Percentiles rank a stretch among this genome's conserved stretches.
Evolutionary conservation across 2,329 filamentous ascomycete species (phyloP).

Genomic region (Rhexocercosporidium sp.): DNA sequence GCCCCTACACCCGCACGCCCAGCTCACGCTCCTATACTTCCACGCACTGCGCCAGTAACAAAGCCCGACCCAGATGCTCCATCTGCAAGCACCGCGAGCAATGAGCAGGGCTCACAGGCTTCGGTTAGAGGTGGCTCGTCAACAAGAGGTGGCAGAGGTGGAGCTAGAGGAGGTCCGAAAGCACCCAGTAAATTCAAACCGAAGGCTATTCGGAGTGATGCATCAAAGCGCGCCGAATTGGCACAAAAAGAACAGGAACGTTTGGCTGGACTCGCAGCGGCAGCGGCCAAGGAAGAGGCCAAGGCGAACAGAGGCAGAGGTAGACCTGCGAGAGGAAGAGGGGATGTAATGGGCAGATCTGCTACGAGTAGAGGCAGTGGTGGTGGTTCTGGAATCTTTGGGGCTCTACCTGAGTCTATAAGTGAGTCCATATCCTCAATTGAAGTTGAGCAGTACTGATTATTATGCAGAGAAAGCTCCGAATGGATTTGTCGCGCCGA

Average conservation of each 20-base stretch:
- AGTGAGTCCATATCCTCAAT: constrained; percentile 30
- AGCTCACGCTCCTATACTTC: constrained; percentile 1
- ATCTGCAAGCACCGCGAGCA: not conserved
- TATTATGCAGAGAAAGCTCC: constrained; percentile 8
- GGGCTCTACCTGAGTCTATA: constrained; percentile 29
- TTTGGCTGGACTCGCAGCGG: constrained; percentile 20
- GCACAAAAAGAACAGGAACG: constrained; percentile 29
- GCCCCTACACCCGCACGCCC: constrained; percentile 38
- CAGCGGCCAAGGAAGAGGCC: constrained; percentile 26
- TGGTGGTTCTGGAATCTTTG: constrained; percentile 32
- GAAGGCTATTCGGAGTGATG: constrained; percentile 38
- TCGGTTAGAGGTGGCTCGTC: constrained; percentile 12
- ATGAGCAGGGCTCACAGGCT: not conserved
- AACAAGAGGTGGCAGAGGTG: constrained; percentile 28
- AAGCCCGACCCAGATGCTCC: constrained; percentile 10
- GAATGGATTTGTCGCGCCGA: constrained; percentile 10
- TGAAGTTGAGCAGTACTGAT: not conserved
- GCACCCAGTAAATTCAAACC: constrained; percentile 42
- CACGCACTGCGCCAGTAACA: not conserved
- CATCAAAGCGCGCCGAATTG: constrained; percentile 34
- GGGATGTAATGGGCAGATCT: constrained; percentile 42
- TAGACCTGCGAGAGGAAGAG: constrained; percentile 36
- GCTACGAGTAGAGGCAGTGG: constrained; percentile 9
- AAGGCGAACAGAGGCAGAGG: constrained; percentile 31
- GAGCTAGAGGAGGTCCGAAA: constrained; percentile 20